These are phyloP conservation scores for Lepidium africanum DNA, from an alignment of 345 rosid genomes.

Conservation along the genomic window DNA sequence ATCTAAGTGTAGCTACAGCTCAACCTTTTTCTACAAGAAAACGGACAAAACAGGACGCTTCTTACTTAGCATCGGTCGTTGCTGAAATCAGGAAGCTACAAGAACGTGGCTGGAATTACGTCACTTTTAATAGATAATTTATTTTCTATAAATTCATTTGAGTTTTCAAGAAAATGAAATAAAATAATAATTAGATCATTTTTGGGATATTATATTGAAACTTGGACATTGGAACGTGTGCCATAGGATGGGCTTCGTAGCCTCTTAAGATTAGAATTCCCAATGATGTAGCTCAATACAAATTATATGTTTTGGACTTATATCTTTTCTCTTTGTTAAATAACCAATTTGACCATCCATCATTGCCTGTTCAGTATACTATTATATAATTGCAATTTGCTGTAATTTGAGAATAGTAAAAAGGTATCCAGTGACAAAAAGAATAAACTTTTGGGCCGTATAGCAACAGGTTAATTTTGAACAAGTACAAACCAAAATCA, in stretches of 20 bases:
- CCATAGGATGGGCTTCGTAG: conserved; percentile 21
- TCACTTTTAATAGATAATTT: not conserved
- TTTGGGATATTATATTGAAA: not conserved
- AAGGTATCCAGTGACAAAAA: not conserved
- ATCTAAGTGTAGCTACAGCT: too few species aligned
- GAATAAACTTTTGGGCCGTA: not conserved
- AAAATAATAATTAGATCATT: not conserved
- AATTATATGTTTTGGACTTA: not conserved
- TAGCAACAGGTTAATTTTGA: too few species aligned
- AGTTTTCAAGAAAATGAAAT: not conserved
- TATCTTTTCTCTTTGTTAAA: not conserved
- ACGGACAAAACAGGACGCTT: conserved; percentile 6
- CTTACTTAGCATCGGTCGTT: not conserved
- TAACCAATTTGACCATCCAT: not conserved
- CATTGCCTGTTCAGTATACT: too few species aligned
- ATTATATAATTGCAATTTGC: not conserved
- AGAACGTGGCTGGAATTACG: conserved; percentile 10
- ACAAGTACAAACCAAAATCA: not conserved
- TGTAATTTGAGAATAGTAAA: not conserved
- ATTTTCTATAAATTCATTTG: not conserved
- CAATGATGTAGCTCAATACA: not conserved
- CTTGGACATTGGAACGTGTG: conserved; percentile 25
- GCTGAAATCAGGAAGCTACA: conserved; percentile 15
- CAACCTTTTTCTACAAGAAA: too few species aligned
- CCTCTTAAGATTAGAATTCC: not conserved